phyloP scores from a whole-genome alignment of 495 filamentous ascomycete species.

The Hyaloscypha variabilis region DNA sequence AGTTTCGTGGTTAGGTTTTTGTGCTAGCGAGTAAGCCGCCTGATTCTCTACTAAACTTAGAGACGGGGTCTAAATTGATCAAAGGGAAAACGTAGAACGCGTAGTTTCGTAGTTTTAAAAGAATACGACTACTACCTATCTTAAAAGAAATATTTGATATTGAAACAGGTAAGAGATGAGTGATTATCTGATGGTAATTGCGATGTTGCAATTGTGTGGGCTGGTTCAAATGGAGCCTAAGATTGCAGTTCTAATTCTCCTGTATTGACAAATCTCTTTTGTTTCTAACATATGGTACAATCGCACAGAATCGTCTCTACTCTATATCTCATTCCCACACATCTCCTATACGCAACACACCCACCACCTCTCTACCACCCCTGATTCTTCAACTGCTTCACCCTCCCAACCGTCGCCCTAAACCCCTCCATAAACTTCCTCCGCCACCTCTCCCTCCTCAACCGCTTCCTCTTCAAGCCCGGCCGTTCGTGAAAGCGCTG shows the following conservation, averaged over 20 bases:
- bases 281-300: conserved; percentile 14
- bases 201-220: neutral
- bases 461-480: conserved; percentile 74
- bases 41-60: too few relatives aligned
- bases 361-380: conserved; percentile 60
- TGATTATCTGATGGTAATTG: too few relatives aligned
- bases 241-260: neutral
- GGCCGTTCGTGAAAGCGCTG: conserved; percentile 73
- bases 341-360: too few relatives aligned
- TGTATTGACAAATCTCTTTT: neutral
- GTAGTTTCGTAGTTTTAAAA: too few relatives aligned
- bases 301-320: neutral
- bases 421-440: conserved; percentile 68
- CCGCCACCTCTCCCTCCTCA: conserved; percentile 67
- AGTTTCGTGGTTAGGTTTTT: too few relatives aligned
- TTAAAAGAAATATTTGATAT: too few relatives aligned
- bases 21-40: too few relatives aligned
- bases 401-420: conserved; percentile 56
- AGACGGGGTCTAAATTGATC: too few relatives aligned
- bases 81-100: too few relatives aligned
- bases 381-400: conserved; percentile 66
- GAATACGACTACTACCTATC: too few relatives aligned
- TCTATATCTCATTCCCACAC: conserved; percentile 1
- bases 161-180: too few relatives aligned
- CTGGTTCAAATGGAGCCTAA: neutral